These are phyloP conservation scores for Diaporthe citri DNA, from an alignment of 2,329 filamentous ascomycete species.

Conservation along the genomic window DNA sequence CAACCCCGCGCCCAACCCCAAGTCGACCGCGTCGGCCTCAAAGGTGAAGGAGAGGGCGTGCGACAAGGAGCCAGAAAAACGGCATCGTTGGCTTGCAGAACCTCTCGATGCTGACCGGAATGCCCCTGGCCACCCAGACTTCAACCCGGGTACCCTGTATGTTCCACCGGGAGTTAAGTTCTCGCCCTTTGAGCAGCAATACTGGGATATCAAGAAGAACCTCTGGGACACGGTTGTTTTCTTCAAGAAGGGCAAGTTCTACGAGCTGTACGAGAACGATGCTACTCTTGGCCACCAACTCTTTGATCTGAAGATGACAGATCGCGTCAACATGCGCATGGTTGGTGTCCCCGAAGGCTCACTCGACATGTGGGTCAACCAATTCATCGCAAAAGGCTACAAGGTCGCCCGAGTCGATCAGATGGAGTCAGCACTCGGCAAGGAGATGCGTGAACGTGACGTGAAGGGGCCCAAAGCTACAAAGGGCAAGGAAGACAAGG, in stretches of 20 bases:
- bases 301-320: slow-evolving; percentile 97
- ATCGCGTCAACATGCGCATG: slow-evolving; percentile 99
- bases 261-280: slow-evolving; percentile 98
- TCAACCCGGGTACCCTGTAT: slow-evolving; percentile 91
- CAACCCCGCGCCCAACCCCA: slow-evolving; percentile 41
- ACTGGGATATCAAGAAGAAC: slow-evolving; percentile 99
- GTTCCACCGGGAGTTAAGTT: slow-evolving; percentile 88
- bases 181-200: slow-evolving; percentile 96
- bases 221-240: slow-evolving; percentile 98
- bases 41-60: slow-evolving; percentile 77
- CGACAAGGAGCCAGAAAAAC: slow-evolving; percentile 83
- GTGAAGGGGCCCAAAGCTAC: slow-evolving; percentile 64
- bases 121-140: slow-evolving; percentile 83
- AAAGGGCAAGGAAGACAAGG: slow-evolving; percentile 83
- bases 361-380: slow-evolving; percentile 96
- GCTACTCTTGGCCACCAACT: slow-evolving; percentile 96
- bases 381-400: slow-evolving; percentile 97
- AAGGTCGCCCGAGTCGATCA: slow-evolving; percentile 98
- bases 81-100: slow-evolving; percentile 92
- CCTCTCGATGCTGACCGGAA: slow-evolving; percentile 87
- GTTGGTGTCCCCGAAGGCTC: slow-evolving; percentile 97
- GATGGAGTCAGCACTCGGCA: slow-evolving; percentile 93
- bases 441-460: slow-evolving; percentile 98
- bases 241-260: slow-evolving; percentile 99
- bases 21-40: slow-evolving; percentile 46